Evolutionary conservation across 768 basidiomycete genomes (phyloP), one percentile per base, ranked within the genome.

Genomic region (Hygrocybe coccinea): DNA sequence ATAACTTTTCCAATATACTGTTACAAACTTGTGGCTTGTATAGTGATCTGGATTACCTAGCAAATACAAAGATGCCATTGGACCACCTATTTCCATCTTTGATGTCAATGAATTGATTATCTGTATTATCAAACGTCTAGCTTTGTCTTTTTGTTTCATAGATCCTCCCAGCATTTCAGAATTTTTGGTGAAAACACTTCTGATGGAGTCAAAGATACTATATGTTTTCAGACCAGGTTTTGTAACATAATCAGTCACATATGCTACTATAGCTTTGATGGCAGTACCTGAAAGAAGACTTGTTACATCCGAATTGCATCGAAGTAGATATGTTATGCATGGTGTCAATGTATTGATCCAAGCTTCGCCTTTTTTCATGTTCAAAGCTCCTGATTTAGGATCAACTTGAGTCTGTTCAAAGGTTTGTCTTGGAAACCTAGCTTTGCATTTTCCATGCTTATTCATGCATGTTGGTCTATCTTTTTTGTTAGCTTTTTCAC

Each of bases 191-290:
- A 19, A 46, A 46, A 46, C 44, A 17, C 48, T 22, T 50, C 54
- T 57, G n/a, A 68, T 57, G 34, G 60, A 50, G 14, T 57, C 55
- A 21, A 69, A 68, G 21, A 69, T 61, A 22, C 33, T 50, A 53
- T 67, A 54, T 10, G 64, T 67, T 34, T 65, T 68, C 15, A 69
- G 45, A 1, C 51, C 46, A 3, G 56, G 24, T 54, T 71, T 71
- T 3, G 67, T 67, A 4, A 69, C 61, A 52, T 71, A 71, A 45
- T 70, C 68, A 10, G 68, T 61, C 3, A 68, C 58, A 60, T 69
- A 67, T 25, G 63, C 59, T 5, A 65, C 53, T 2, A 67, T 57
- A 15, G 67, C 60, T 21, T 64, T 63, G 22, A 70, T 51, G 7
- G 60, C 58, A 24, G 68, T 67, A 12, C 69, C 65, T 11, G 65